Evolutionary conservation across 2,329 filamentous ascomycete genomes (phyloP), one percentile per base, ranked within the genome.

Genomic region (Pseudohalonectria lignicola): DNA sequence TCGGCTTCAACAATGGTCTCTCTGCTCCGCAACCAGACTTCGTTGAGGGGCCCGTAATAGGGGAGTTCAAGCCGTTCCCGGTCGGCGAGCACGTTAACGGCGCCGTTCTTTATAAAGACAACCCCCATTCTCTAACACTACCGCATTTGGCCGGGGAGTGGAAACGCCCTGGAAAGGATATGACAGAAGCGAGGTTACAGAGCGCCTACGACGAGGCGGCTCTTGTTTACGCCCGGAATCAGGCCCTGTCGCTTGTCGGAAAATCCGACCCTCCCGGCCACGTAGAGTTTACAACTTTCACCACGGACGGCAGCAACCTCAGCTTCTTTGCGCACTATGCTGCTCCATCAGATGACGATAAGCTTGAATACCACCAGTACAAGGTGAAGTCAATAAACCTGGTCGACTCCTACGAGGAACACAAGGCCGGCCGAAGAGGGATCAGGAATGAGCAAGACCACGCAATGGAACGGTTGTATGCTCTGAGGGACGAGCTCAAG

Each of bases 281-380:
- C 26, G 43, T 52, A 7, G 31, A 42, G 7, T 19, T 55, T 37
- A 47, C 45, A 3, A 56, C 51, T 0, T 54, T 55, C 32, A 46
- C 46, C 19, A 51, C 49, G 1, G 37, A 55, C 23, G 54, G 53
- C 15, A 41, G 31, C 3, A 43, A 23, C 13, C 28, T 55, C 26
- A 43, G 50, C 34, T 32, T 51, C 6, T 56, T 36, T 13, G 49
- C 52, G 1, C 53, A 57, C 16, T 50, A 55, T 34, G 41, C 51
- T n/a, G 31, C 35, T 2, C 11, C 3, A 15, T 31, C 48, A 3
- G 31, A 39, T 11, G 37, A 47, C 8, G 47, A 45, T 15, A 39
- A 26, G 6, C 7, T 47, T 4, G 5, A 48, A 30, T 51, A 51
- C 34, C 44, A 51, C 41, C 48, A 53, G 37, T 47, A 47, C 30